Percentiles rank a stretch among this genome's conserved stretches.
Conservation (phyloP, 306 rosid genomes). For the Quillaja saponaria region DNA sequence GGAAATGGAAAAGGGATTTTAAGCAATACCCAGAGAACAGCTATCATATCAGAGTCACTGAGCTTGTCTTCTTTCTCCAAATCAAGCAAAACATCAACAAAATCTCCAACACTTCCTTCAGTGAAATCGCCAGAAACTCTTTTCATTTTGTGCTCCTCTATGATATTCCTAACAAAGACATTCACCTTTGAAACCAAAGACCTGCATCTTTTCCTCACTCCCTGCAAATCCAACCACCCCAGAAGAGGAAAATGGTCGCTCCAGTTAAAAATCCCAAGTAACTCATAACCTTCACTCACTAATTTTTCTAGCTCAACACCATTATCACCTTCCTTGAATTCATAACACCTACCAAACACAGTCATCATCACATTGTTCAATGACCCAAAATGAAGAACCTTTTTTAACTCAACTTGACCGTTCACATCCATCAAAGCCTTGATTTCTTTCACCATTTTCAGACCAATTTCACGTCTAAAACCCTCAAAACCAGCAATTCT, state of each 20-base stretch:
- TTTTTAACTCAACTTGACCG: constrained; percentile 49
- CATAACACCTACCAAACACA: constrained; percentile 70
- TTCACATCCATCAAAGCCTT: constrained; percentile 32
- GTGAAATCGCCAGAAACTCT: constrained; percentile 5
- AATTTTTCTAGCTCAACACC: constrained; percentile 50
- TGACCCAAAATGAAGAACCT: constrained; percentile 57
- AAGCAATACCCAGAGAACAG: constrained; percentile 71
- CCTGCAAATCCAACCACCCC: constrained; percentile 68
- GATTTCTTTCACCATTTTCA: constrained; percentile 39
- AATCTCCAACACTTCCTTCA: constrained; percentile 39
- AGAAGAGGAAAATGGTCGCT: constrained; percentile 70
- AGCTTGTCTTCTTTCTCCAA: constrained; percentile 57
- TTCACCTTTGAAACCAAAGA: constrained; percentile 54
- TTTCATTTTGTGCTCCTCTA: constrained; percentile 52
- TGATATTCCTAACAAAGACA: constrained; percentile 60
- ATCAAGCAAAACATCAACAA: constrained; percentile 82
- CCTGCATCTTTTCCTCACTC: constrained; percentile 65
- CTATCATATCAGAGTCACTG: constrained; percentile 70
- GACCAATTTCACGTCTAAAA: constrained; percentile 42
- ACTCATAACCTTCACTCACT: constrained; percentile 75
- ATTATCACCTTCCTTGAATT: constrained; percentile 35
- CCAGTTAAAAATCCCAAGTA: constrained; percentile 75
- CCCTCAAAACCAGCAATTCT: constrained; percentile 39
- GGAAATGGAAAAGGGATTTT: background rate
- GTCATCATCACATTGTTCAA: constrained; percentile 69